Percentiles rank a stretch among this genome's conserved stretches.
These are phyloP conservation scores for Vanderwaltozyma yarrowii DNA, from an alignment of 805 yeast species.

Conservation along the genomic window DNA sequence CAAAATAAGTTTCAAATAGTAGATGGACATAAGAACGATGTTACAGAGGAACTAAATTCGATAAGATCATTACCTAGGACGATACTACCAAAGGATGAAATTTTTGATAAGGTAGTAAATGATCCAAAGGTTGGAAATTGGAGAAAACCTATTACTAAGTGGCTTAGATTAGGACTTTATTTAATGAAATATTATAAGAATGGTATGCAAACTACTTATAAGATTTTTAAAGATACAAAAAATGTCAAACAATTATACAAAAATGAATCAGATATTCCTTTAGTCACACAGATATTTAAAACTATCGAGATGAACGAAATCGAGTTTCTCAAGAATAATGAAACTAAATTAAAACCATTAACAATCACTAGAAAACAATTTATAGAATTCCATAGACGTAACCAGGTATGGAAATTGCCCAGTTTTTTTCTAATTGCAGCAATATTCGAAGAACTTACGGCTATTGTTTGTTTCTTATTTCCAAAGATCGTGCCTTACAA, in stretches of 20 bases:
- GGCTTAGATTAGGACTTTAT: slow-evolving; percentile 35
- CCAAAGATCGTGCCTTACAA: slow-evolving; percentile 53
- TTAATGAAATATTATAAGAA: slow-evolving; percentile 43
- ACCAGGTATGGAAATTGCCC: slow-evolving; percentile 41
- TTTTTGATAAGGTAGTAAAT: slow-evolving; percentile 21
- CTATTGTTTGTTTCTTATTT: slow-evolving; percentile 39
- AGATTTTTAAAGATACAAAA: slow-evolving; percentile 29
- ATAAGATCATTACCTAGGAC: slow-evolving; percentile 26
- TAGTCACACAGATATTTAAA: slow-evolving; percentile 11
- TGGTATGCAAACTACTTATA: slow-evolving; percentile 50
- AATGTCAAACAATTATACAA: not conserved
- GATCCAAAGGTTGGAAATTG: slow-evolving; percentile 17
- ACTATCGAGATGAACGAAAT: slow-evolving; percentile 25
- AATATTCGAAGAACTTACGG: slow-evolving; percentile 45
- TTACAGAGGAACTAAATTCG: slow-evolving; percentile 19
- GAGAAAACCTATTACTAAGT: slow-evolving; percentile 27
- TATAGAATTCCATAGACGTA: slow-evolving; percentile 36
- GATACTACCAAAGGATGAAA: slow-evolving; percentile 18
- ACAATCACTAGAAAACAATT: slow-evolving; percentile 35
- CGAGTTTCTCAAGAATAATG: not conserved
- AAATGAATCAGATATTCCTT: slow-evolving; percentile 11
- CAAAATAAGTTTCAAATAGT: not conserved
- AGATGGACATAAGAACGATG: not conserved
- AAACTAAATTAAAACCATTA: not conserved
- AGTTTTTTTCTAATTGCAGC: slow-evolving; percentile 38